phyloP scores from a whole-genome alignment of 148 eudicot genomes.

The Rhododendron kiyosumense region DNA sequence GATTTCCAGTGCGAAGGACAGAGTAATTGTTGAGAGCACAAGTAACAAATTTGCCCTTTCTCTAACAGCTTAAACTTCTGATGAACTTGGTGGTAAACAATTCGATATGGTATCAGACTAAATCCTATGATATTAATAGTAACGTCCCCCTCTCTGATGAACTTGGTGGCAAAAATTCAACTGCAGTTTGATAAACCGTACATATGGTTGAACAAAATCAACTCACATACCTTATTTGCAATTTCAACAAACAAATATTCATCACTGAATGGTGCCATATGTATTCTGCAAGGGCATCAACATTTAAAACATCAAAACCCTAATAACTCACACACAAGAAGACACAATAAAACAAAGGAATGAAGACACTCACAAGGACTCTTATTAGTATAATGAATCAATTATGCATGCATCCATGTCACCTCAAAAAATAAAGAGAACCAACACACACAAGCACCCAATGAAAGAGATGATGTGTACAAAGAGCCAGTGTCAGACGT shows the following conservation, averaged over 20 bases:
- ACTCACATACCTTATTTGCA: constrained; percentile 72
- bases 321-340: not conserved
- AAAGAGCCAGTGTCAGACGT: not conserved
- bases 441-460: not conserved
- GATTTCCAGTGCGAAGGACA: not conserved
- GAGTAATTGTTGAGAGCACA: not conserved
- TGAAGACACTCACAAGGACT: not conserved
- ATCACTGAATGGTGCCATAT: constrained; percentile 97
- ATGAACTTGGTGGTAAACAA: not conserved
- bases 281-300: constrained; percentile 64
- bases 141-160: not conserved
- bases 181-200: not conserved
- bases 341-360: not conserved
- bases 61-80: not conserved
- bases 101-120: not conserved
- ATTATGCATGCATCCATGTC: not conserved
- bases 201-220: constrained; percentile 5
- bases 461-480: not conserved
- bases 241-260: constrained; percentile 80
- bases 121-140: not conserved
- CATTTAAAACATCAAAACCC: constrained; percentile 2
- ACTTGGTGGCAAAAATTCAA: not conserved
- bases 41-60: not conserved
- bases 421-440: not conserved
- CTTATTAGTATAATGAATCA: not conserved